A percentile compares a stretch with the other conserved stretches of the same genome.
Evolutionary conservation across 2,329 filamentous ascomycete genomes (phyloP).

Genomic region (Whalleya microplaca): DNA sequence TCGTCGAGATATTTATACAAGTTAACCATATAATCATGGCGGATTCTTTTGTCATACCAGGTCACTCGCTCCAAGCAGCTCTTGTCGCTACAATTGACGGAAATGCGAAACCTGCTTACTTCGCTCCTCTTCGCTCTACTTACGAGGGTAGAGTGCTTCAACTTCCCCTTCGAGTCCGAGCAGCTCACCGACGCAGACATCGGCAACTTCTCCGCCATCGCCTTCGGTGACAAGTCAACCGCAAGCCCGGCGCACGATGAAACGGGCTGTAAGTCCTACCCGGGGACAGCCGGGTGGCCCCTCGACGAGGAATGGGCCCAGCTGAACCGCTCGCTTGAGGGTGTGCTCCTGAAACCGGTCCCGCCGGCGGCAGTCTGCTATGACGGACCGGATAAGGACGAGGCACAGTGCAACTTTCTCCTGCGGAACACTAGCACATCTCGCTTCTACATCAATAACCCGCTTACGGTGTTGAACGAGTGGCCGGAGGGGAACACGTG

Average conservation of each 20-base stretch:
- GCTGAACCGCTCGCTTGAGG: conserved; percentile 36
- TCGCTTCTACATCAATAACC: conserved; percentile 38
- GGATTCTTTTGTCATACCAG: background rate
- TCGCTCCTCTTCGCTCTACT: conserved; percentile 10
- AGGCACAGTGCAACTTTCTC: conserved; percentile 35
- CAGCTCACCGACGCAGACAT: conserved; percentile 38
- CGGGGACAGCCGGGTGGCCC: conserved; percentile 37
- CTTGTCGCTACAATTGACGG: background rate
- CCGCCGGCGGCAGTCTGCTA: conserved; percentile 41
- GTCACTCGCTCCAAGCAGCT: background rate
- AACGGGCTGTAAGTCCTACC: conserved; percentile 36
- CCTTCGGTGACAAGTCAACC: conserved; percentile 32
- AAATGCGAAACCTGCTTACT: conserved; percentile 16
- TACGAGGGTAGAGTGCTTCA: conserved; percentile 11
- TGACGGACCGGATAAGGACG: conserved; percentile 32
- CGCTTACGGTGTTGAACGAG: conserved; percentile 36
- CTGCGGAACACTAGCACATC: conserved; percentile 33
- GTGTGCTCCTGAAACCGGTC: conserved; percentile 37
- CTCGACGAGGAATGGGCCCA: conserved; percentile 34
- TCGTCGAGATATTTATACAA: background rate
- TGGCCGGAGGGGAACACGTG: conserved; percentile 44
- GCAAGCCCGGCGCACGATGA: conserved; percentile 28
- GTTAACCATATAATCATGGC: conserved; percentile 2
- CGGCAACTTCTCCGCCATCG: conserved; percentile 37
- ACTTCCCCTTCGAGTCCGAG: conserved; percentile 31